Base-by-base conservation (phyloP, 176 grass and related monocot species). In the Eragrostis curvula region DNA sequence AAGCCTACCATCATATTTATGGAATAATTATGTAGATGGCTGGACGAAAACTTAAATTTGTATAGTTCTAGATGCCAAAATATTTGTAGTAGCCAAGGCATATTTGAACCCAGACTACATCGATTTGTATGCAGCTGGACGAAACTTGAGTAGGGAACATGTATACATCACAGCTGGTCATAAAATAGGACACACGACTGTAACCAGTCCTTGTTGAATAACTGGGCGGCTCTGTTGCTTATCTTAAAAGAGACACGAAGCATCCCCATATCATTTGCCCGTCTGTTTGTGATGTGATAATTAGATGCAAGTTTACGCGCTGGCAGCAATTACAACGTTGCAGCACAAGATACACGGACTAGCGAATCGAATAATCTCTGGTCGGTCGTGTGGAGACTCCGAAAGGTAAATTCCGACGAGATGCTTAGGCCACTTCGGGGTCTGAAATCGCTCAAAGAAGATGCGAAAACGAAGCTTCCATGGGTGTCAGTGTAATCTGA, bases 391-490 rank as follows among this genome's bases (percentile, higher is more conserved):
- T 36, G 81, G 30, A 65, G 70, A 25, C 58, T 53, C 42, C 6
- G 28, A 79, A 66, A 79, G 46, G 77, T 29, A 52, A 57, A 65
- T 20, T 32, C 11, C 8, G 36, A 0, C 12, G 5, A 46, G 72
- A 84, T 84, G 76, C 82, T 23, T 24, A 1, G 12, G 62, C 63
- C 82, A 59, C 73, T 84, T 2, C 2, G 12, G 41, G 9, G 40
- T 4, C 39, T 4, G 4, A 58, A 47, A 77, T 6, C n/a, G 71
- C 41, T 29, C 25, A 25, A 21, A 83, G 45, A 6, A 12, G 70
- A 66, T 32, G 47, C 71, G 32, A 42, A 46, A 57, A 84, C 72
- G 82, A 84, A 84, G 63, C 63, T 84, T 77, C 72, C 49, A 53
- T 5, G 40, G 16, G 25, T 14, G 48, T 15, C 32, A 23, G n/a